Base-by-base conservation (phyloP, 768 basidiomycete genomes). In the Boletus bicolor region DNA sequence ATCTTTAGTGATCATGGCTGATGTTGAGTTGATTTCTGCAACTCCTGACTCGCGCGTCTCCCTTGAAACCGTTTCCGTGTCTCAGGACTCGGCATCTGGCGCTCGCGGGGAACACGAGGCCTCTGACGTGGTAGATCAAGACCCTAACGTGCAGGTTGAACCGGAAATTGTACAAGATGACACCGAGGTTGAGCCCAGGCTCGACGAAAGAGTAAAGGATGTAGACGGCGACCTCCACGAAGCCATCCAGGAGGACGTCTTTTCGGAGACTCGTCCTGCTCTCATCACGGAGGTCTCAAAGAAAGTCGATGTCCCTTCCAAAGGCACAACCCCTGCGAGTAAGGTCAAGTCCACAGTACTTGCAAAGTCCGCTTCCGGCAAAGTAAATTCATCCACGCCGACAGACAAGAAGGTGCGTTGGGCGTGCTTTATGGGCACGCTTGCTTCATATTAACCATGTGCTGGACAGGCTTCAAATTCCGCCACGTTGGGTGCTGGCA, bases 341-440 rank as follows among this genome's bases (percentile, higher is more conserved):
- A 73, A 70, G 56, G 65, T 61, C 51, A 77, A 73, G 70, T 64
- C 68, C 37, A 58, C 71, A 42, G 72, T 77, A 61, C 68, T 75
- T 43, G 73, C 73, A 55, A 83, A 78, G 66, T 66, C 76, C 54
- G 60, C 74, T 41, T 63, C 75, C 26, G 72, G 70, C 49, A 87
- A 83, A 72, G 55, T 75, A 24, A 78, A 72, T 61, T 77, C 82
- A 35, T 71, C 80, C 41, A 80, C 83, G 19, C 78, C 82, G 53
- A 68, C 77, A 10, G 85, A 85, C 45, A 91, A 87, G 76, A 90
- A 86, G 81, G 90, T 86, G 59, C 54, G 76, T 72, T 50, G 26
- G 53, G 50, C 53, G 44, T 59, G 59, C 59, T 57, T 57, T 55
- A 44, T 54, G 28, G 54, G 48, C 60, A 58, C 47, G 61, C 38